Conservation (phyloP, 2,329 filamentous ascomycete species). For the Pestalotiopsis sp. region DNA sequence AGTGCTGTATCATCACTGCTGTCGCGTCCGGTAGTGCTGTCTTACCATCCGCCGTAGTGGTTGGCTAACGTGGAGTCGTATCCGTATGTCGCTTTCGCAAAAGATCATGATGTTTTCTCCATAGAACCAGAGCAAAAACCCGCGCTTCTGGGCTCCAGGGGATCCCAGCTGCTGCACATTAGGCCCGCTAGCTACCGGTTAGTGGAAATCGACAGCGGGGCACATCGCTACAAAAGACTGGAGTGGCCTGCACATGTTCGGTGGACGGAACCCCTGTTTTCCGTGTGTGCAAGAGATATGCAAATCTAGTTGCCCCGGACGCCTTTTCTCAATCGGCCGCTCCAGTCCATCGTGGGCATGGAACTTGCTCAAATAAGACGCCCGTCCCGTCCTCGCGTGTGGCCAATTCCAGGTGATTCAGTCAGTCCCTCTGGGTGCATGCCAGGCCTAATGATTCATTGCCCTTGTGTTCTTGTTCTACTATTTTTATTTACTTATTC, state of each 20-base stretch:
- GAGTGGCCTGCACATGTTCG: not conserved
- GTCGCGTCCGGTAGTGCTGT: too few species aligned
- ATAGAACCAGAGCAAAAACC: too few species aligned
- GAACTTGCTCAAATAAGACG: not conserved
- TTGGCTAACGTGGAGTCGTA: too few species aligned
- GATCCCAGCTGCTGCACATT: too few species aligned
- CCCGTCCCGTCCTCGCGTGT: not conserved
- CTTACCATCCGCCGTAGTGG: too few species aligned
- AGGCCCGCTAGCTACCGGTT: too few species aligned
- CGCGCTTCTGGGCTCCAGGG: too few species aligned
- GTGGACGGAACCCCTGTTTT: constrained; percentile 6
- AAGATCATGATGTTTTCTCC: too few species aligned
- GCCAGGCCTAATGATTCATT: not conserved
- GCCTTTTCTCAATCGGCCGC: not conserved
- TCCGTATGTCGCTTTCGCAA: too few species aligned
- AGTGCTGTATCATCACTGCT: too few species aligned
- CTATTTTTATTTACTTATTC: too few species aligned
- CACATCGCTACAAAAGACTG: not conserved
- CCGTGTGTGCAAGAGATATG: not conserved
- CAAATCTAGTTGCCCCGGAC: constrained; percentile 2
- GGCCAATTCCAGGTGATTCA: not conserved
- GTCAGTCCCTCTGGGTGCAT: not conserved
- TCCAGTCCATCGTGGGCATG: not conserved
- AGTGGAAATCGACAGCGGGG: too few species aligned
- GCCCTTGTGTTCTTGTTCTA: not conserved